phyloP scores from a whole-genome alignment of 768 basidiomycete species.

The Cantharellus anzutake region DNA sequence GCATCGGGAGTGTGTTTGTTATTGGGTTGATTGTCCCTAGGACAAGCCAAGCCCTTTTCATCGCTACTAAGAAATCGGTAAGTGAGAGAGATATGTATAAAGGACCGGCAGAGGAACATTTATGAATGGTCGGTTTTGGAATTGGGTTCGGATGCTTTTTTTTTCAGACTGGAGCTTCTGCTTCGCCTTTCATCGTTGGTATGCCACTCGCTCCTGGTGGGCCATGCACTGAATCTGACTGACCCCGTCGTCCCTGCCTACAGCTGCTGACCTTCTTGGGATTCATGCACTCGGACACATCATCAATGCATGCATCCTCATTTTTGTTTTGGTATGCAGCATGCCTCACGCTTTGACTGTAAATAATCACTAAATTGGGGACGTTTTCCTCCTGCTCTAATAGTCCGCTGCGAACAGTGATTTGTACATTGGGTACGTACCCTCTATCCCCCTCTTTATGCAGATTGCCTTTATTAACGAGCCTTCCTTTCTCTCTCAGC shows the following conservation, averaged over 20 bases:
- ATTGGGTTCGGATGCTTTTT: too few species aligned
- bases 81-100: too few species aligned
- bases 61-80: conserved; percentile 20
- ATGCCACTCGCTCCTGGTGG: conserved; percentile 3
- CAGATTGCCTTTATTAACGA: not conserved
- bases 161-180: conserved; percentile 27
- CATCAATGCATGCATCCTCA: conserved; percentile 30
- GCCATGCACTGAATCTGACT: not conserved
- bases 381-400: too few species aligned
- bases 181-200: conserved; percentile 47
- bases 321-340: conserved; percentile 26
- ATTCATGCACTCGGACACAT: conserved; percentile 42
- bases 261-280: conserved; percentile 27
- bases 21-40: conserved; percentile 54
- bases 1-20: conserved; percentile 33
- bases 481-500: not conserved
- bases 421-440: conserved; percentile 25
- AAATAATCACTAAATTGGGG: too few species aligned
- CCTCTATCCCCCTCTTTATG: not conserved
- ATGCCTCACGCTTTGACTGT: conserved; percentile 6
- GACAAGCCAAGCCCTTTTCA: conserved; percentile 25
- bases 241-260: not conserved
- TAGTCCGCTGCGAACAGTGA: conserved; percentile 35
- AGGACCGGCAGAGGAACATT: too few species aligned
- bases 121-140: too few species aligned